Percentiles rank a stretch among this genome's conserved stretches.
Conservation (phyloP, 805 yeast species). For the Yarrowia yakushimensis region DNA sequence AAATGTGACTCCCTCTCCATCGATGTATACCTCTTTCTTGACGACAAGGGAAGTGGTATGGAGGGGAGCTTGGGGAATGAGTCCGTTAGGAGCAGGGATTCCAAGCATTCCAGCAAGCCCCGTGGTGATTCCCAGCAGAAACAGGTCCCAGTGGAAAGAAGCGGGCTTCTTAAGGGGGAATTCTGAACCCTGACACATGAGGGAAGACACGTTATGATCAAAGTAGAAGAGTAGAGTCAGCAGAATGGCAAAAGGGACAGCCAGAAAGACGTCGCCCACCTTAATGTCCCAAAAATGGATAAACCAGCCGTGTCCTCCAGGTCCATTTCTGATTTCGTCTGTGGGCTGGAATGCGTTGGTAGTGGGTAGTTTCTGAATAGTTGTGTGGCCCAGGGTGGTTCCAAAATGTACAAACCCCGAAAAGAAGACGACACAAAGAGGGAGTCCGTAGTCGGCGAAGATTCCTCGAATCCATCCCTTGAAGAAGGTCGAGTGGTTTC, state of each 20-base stretch:
- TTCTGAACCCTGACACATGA: constrained; percentile 83
- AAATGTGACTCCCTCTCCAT: constrained; percentile 9
- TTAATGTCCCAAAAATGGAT: constrained; percentile 72
- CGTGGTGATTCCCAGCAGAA: constrained; percentile 78
- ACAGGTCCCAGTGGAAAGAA: constrained; percentile 89
- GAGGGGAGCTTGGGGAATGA: constrained; percentile 95
- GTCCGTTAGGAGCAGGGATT: constrained; percentile 92
- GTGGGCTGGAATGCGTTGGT: constrained; percentile 77
- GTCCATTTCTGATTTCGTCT: constrained; percentile 33
- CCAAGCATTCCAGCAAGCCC: constrained; percentile 86
- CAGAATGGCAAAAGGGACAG: constrained; percentile 87
- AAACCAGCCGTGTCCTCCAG: constrained; percentile 59
- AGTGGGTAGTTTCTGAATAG: constrained; percentile 63
- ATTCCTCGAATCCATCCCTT: constrained; percentile 59
- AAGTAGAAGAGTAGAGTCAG: constrained; percentile 83
- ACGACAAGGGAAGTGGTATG: constrained; percentile 79
- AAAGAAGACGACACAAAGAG: constrained; percentile 79
- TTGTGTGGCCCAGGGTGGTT: constrained; percentile 57
- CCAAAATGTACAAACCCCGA: constrained; percentile 93
- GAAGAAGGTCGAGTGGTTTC: constrained; percentile 60
- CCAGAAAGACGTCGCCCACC: constrained; percentile 76
- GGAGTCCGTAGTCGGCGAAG: constrained; percentile 82
- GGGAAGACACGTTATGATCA: constrained; percentile 91
- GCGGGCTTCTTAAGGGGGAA: constrained; percentile 83
- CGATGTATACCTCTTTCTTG: constrained; percentile 33